phyloP scores from a whole-genome alignment of 495 filamentous ascomycete genomes.

The Physcia stellaris region DNA sequence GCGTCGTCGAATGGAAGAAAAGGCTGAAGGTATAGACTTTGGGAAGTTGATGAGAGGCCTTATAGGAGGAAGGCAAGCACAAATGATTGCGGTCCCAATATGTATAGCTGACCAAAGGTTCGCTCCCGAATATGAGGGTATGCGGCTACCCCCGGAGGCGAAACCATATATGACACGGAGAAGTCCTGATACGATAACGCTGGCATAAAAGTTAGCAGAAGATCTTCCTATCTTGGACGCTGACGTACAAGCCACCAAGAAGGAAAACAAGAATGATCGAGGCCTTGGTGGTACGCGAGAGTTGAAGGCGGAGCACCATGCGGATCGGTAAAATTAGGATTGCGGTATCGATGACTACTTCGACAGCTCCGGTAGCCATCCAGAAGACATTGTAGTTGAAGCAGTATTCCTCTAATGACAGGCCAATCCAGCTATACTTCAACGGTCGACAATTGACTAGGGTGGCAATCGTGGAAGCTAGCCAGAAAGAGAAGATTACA shows the following conservation, averaged over 20 bases:
- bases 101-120: background rate
- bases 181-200: constrained; percentile 4
- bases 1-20: background rate
- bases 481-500: background rate
- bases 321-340: constrained; percentile 17
- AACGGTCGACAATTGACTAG: constrained; percentile 4
- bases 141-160: background rate
- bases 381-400: constrained; percentile 18
- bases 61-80: background rate
- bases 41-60: background rate
- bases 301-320: constrained; percentile 13
- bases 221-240: background rate
- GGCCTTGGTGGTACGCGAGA: constrained; percentile 14
- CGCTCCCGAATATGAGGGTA: background rate
- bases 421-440: constrained; percentile 7
- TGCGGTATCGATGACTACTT: constrained; percentile 16
- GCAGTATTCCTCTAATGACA: constrained; percentile 12
- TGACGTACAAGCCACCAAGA: constrained; percentile 18
- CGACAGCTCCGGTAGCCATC: constrained; percentile 14
- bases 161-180: constrained; percentile 1
- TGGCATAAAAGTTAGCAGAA: background rate
- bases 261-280: constrained; percentile 18
- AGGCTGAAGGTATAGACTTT: background rate
- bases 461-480: background rate
- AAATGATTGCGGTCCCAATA: background rate